Evolutionary conservation across 1,284 basidiomycete genomes (phyloP), one percentile per base, ranked within the genome.

Genomic region (Ustilago curta): DNA sequence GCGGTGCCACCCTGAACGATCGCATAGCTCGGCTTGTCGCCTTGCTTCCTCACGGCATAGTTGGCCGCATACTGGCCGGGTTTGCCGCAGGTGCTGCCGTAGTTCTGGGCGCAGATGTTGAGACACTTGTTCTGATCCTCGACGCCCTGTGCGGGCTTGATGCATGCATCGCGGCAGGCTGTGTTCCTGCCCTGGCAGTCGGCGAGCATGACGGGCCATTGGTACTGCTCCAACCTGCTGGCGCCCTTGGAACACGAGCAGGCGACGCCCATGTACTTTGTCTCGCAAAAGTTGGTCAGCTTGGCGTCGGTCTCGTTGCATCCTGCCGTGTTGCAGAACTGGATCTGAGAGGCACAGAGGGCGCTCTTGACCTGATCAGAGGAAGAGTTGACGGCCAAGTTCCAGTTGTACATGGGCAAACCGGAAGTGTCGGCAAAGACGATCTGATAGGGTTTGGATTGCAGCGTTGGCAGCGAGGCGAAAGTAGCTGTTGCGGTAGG

Each of bases 221-320:
- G 72, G 64, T 79, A 82, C 70, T 84, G 81, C 47, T 71, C 31
- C 44, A 84, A 66, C 32, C 76, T 63, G 25, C 77, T 70, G 1
- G 48, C 53, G 27, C 81, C 80, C 47, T 76, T 77, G 50, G 39
- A 58, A 63, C 82, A 83, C 8, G 63, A 71, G 53, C 82, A 84
- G 18, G 68, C 76, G 16, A 56, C 56, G 4, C 75, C 79, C 79
- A 80, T 80, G 52, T 80, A 71, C 42, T 64, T 54, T 2, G 54
- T 63, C 40, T 84, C 75, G 74, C 82, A 84, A 42, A 84, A 83
- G 76, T 84, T 84, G 67, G 67, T 64, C n/a, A 63, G 48, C 29
- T 71, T 70, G 29, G 71, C 70, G 1, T 56, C 55, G 19, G 59
- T 58, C 18, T 68, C 64, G 50, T 62, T 66, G 61, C 82, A 84